Base-by-base conservation (phyloP, 148 eudicot species). In the Chenopodium suecicum region DNA sequence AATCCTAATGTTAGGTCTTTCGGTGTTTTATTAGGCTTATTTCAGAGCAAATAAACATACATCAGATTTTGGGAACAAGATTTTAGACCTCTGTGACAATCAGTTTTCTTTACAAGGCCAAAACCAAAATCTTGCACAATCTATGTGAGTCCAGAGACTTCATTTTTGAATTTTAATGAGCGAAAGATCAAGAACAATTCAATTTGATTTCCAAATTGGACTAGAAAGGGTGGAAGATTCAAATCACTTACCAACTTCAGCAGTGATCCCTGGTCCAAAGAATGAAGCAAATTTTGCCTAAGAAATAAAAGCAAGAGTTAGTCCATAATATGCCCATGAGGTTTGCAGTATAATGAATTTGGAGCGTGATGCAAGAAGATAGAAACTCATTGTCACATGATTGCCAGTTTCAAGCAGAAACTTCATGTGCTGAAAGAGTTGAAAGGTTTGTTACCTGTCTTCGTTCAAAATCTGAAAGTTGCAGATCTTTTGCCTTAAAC, bases 201-300 rank as follows among this genome's bases (percentile, higher is more conserved):
- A 56, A 22, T 9, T 3, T 62, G 23, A 6, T 9, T 60, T 62
- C 66, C 6, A 20, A 62, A 20, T 22, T 34, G 16, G 31, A 73
- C 12, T 22, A 73, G 10, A 44, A 25, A 72, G 60, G 60, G 76
- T 9, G 11, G 34, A 48, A 23, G 32, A 73, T 73, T 2, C 4
- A 12, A 12, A 44, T 73, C 32, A 72, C 94, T 87, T 89, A 95
- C 99, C 95, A 77, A 95, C 85, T 88, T 95, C 98, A 74, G 98
- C 94, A 29, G 92, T 79, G 88, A 95, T 90, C 68, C 98, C 99
- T 72, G 99, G 99, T 79, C 99, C 99, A 65, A 95, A 95, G 84
- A 95, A 95, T 58, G 99, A 93, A 66, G 99, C 83, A 80, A 95
- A 91, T 87, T 95, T 95, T 46, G 93, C 97, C 99, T 95, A 77